phyloP scores from a whole-genome alignment of 225 moss, liverwort and hornwort genomes.

The Pleurozium schreberi region DNA sequence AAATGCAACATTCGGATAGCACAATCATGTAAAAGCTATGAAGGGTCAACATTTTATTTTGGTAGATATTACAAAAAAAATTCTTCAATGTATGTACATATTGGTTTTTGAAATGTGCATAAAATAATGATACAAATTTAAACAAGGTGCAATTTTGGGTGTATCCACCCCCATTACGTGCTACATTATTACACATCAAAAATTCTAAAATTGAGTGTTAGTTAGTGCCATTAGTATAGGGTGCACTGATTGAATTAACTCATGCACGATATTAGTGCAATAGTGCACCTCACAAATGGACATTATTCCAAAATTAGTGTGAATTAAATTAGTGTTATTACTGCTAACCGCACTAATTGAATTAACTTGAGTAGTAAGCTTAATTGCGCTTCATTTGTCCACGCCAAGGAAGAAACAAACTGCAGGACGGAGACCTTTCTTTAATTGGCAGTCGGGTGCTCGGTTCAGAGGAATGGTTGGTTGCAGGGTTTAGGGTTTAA shows the following conservation, averaged over 20 bases:
- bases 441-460: background rate
- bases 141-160: rapidly evolving
- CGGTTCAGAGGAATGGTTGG: background rate
- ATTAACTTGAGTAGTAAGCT: background rate
- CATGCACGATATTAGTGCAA: background rate
- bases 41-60: background rate
- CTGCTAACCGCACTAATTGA: background rate
- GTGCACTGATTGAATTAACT: background rate
- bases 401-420: no score
- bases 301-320: background rate
- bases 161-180: rapidly evolving
- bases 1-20: rapidly evolving
- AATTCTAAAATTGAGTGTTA: background rate
- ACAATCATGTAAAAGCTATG: no score
- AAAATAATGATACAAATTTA: rapidly evolving
- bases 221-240: background rate
- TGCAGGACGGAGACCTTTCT: background rate
- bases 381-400: background rate
- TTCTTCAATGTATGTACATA: background rate
- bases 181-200: background rate
- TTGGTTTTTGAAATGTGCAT: background rate
- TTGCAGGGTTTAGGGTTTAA: background rate
- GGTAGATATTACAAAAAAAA: rapidly evolving
- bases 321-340: background rate
- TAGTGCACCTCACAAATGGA: background rate